Percentiles rank a stretch among this genome's conserved stretches.
Conservation (phyloP, 106 monocot genomes). For the Dioscorea zingiberensis region DNA sequence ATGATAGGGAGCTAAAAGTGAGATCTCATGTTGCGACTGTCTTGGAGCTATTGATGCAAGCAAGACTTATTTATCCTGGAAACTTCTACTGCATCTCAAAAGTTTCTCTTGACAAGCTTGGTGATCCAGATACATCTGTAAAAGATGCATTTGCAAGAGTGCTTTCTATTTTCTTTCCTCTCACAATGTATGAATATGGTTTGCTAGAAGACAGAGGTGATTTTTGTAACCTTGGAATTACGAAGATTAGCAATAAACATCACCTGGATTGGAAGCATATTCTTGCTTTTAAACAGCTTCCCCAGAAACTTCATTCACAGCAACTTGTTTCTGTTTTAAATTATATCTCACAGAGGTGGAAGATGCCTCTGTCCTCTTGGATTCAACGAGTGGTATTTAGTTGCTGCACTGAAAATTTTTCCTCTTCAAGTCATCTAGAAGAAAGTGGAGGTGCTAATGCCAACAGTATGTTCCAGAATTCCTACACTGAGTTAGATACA, state of each 20-base stretch:
- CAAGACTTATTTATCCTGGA: conserved; percentile 50
- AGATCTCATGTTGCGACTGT: conserved; percentile 58
- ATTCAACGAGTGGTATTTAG: conserved; percentile 69
- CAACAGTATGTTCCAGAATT: conserved; percentile 23
- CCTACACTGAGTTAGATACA: conserved; percentile 21
- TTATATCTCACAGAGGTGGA: conserved; percentile 88
- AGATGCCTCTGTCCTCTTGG: conserved; percentile 88
- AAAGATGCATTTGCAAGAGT: conserved; percentile 54
- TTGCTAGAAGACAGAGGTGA: conserved; percentile 22
- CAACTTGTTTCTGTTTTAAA: conserved; percentile 84
- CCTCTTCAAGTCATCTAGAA: conserved; percentile 21
- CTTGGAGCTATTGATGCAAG: conserved; percentile 60
- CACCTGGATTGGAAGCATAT: conserved; percentile 62
- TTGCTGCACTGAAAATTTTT: conserved; percentile 36
- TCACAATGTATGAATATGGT: conserved; percentile 49
- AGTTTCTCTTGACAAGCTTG: conserved; percentile 73
- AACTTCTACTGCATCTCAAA: conserved; percentile 39
- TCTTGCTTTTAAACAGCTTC: conserved; percentile 51
- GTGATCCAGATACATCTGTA: conserved; percentile 59
- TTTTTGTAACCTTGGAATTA: conserved; percentile 15
- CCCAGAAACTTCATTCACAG: conserved; percentile 61
- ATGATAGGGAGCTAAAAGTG: conserved; percentile 68
- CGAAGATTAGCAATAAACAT: conserved; percentile 4
- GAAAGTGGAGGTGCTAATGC: conserved; percentile 28
- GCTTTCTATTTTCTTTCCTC: conserved; percentile 53